Evolutionary conservation across 2,329 filamentous ascomycete species (phyloP), one percentile per base, ranked within the genome.

Genomic region (Clonostachys rhizophaga): DNA sequence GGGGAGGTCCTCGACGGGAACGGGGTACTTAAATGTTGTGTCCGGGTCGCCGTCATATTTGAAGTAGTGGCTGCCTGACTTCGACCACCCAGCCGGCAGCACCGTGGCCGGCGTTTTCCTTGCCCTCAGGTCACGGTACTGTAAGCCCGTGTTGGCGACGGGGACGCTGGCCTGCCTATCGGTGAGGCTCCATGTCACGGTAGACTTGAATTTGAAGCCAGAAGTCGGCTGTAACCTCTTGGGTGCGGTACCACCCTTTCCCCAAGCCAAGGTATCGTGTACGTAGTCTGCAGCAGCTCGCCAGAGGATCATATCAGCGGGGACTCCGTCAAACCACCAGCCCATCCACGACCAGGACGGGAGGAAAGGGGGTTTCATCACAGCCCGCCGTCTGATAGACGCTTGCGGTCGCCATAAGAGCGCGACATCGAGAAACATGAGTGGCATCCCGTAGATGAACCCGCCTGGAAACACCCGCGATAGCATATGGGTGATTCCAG

Each of bases 331-430:
- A 47, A 69, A 71, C 64, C 68, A 71, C 70, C 70, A 74, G 18
- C 70, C 70, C 64, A 74, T 68, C 70, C 70, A 74, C 33, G 69
- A 70, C 70, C 70, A 74, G 5, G 67, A 70, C 1, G 70, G 70
- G 6, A 73, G 57, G 45, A 68, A 69, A 3, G 67, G 62, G 11
- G 66, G 59, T 0, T 62, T 60, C 5, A 64, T 56, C 7, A 67
- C 53, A 7, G 64, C 63, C 18, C 69, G 56, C 16, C 70, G 59
- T 24, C 69, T 61, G 30, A 73, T 67, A 4, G 67, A 69, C 14
- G 70, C 68, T 42, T 68, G 62, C 13, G 70, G 70, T 14, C 69
- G 63, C 71, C 71, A 74, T 24, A 74, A 61, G 18, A 74, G 61
- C 8, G 70, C 69, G 43, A 65, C 61, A 44, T 74, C 71, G 20